Evolutionary conservation across 257 asterid species (phyloP), one percentile per base, ranked within the genome.

Genomic region (Petunia axillaris): DNA sequence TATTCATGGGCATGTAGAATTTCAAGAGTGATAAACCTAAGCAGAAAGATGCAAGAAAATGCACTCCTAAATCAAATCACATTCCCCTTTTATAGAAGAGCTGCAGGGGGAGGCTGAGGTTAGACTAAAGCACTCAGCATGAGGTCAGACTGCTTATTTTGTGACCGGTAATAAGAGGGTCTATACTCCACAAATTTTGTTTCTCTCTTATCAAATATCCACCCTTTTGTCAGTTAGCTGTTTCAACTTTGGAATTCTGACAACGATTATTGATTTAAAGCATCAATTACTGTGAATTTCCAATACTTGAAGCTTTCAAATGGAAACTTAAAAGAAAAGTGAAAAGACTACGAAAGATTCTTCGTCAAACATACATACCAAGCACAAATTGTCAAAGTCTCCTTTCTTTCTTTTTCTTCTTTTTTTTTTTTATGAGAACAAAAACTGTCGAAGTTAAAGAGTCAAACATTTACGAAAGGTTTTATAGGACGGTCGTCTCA

Each of bases 281-380:
- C 44, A 73, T 50, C 62, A 48, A 11, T 36, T 73, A 73, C 60
- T 50, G 46, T 58, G 53, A 43, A 73, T 73, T 73, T 50, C 78
- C 16, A 36, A 44, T 73, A 73, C 36, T 36, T 73, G 43, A 6
- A 52, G 46, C 78, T 73, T 73, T 73, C 78, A 13, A 46, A 73
- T 36, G 36, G 46, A 60, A 73, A 73, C 78, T 73, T 73, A 50
- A 73, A 43, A 39, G 55, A 44, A 67, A n/a, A 67, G 55, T 43
- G 39, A 67, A 67, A 25, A 50, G 25, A 73, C 63, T 11, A 73
- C 50, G 46, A 71, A 71, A 36, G 11, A 73, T 25, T 73, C 11
- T 73, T 73, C 7, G 36, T 50, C 67, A 38, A 43, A 67, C 55
- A 43, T n/a, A 67, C 7, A n/a, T 66, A 67, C 55, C 77, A 73